phyloP scores from a whole-genome alignment of 1,284 basidiomycete genomes.

The Hypsizygus ulmarius region DNA sequence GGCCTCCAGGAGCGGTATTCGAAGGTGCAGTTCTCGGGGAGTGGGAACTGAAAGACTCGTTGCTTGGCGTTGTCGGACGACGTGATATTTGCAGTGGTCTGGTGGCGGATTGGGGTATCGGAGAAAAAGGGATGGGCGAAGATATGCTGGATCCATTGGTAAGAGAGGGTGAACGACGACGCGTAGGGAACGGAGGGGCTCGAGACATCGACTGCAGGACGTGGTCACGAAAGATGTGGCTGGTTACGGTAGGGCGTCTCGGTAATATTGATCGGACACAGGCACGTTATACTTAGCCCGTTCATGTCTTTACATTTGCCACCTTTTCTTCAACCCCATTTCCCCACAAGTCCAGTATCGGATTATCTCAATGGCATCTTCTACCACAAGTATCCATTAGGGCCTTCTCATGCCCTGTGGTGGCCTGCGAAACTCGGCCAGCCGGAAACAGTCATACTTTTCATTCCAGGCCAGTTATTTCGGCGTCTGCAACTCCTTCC shows the following conservation, averaged over 20 bases:
- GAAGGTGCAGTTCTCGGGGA: slow-evolving; percentile 33
- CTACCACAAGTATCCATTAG: slow-evolving; percentile 34
- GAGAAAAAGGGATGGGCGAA: slow-evolving; percentile 28
- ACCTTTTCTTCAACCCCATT: slow-evolving; percentile 31
- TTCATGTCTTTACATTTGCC: slow-evolving; percentile 33
- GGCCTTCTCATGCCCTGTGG: slow-evolving; percentile 49
- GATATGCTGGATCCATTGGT: slow-evolving; percentile 30
- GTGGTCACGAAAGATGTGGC: slow-evolving; percentile 8
- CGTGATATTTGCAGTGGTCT: slow-evolving; percentile 56
- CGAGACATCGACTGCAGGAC: slow-evolving; percentile 46
- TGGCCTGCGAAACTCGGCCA: slow-evolving; percentile 39
- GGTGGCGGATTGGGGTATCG: slow-evolving; percentile 33
- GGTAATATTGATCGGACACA: slow-evolving; percentile 2
- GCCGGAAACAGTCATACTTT: slow-evolving; percentile 43
- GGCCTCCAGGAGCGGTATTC: slow-evolving; percentile 42
- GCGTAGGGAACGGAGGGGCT: slow-evolving; percentile 48
- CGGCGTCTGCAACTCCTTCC: not conserved
- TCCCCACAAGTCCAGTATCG: slow-evolving; percentile 6
- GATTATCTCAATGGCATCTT: slow-evolving; percentile 36
- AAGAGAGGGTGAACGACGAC: slow-evolving; percentile 41
- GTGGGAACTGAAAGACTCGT: slow-evolving; percentile 28
- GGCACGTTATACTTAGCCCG: too few relatives aligned
- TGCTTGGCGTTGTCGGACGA: slow-evolving; percentile 43
- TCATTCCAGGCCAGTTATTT: slow-evolving; percentile 49
- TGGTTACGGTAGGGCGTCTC: not conserved